Evolutionary conservation across 2,329 filamentous ascomycete genomes (phyloP).

Genomic region (Ophiostoma triangulosporum): DNA sequence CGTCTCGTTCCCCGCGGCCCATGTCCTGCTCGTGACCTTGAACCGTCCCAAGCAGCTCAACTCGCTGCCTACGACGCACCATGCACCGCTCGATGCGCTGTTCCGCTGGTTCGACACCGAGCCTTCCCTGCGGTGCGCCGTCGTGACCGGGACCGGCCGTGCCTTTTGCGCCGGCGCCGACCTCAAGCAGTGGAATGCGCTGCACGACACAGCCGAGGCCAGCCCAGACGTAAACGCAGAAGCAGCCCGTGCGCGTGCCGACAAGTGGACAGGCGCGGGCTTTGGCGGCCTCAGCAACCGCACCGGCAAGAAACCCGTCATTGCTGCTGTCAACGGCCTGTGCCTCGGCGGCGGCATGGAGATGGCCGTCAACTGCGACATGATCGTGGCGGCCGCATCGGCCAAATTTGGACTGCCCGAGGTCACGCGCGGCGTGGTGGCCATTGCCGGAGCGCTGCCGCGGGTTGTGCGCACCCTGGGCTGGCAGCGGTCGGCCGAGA

Average conservation of each 20-base stretch:
- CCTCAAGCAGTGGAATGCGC: constrained; percentile 48
- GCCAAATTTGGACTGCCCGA: constrained; percentile 60
- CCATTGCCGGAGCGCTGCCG: constrained; percentile 57
- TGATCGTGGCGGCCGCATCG: constrained; percentile 46
- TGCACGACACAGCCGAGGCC: constrained; percentile 13
- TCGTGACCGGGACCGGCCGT: constrained; percentile 48
- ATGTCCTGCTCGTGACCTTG: constrained; percentile 46
- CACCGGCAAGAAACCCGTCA: constrained; percentile 57
- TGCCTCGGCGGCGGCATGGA: constrained; percentile 67
- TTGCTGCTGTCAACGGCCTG: constrained; percentile 63
- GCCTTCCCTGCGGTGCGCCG: constrained; percentile 44
- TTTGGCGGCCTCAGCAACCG: constrained; percentile 56
- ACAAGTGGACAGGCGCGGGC: constrained; percentile 30
- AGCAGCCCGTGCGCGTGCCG: constrained; percentile 6
- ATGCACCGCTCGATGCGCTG: constrained; percentile 33
- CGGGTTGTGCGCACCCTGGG: constrained; percentile 54
- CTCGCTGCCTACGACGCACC: constrained; percentile 35
- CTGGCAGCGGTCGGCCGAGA: constrained; percentile 54
- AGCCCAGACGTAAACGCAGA: constrained; percentile 16
- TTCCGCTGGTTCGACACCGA: constrained; percentile 48
- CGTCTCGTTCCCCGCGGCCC: constrained; percentile 36
- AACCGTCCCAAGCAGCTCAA: constrained; percentile 46
- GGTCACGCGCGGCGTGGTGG: constrained; percentile 55
- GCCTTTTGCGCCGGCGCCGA: constrained; percentile 59
- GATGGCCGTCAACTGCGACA: constrained; percentile 60